Evolutionary conservation across 2,329 filamentous ascomycete species (phyloP), one percentile per base, ranked within the genome.

Genomic region (Colletotrichum chlorophyti): DNA sequence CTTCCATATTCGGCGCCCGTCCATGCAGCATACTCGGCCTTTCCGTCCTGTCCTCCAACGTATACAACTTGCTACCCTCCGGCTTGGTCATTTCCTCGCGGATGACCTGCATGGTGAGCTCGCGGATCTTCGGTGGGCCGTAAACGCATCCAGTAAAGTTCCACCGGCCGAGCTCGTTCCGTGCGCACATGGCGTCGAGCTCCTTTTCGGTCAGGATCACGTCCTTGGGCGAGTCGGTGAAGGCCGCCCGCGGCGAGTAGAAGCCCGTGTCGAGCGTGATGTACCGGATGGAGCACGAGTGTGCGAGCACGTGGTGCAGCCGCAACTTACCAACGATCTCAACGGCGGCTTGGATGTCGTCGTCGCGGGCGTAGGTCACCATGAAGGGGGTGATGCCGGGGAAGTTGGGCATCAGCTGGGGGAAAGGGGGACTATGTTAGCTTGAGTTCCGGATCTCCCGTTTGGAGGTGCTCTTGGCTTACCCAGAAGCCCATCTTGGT

Each of bases 401-500:
- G 0, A 79, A 79, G 41, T 81, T 80, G 2, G 77, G 76, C 81
- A 84, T 83, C 27, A 85, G 70, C 43, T 42, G 24, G 6, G 24
- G 40, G n/a, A n/a, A n/a, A n/a, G n/a, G 40, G 14, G 8, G 17
- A 23, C 37, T 7, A 23, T 42, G 40, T 42, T 29, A 42, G 11
- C 23, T 23, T 4, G 6, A 42, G 12, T 47, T 47, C 9, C 19
- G 14, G 6, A 32, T 10, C 15, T 24, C 15, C n/a, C 11, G 19
- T 47, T 32, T 24, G 29, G 29, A 24, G 14, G 17, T 5, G 7
- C 12, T 23, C 23, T 34, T 23, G 17, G 12, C 43, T 47, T 15
- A 47, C 43, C 69, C 67, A 67, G 60, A 83, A 74, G 0, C 80
- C 80, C 73, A 83, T 80, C 66, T 82, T 82, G 4, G 77, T 79